These are phyloP conservation scores for Cladophialophora psammophila DNA, from an alignment of 2,329 filamentous ascomycete genomes.

Conservation along the genomic window DNA sequence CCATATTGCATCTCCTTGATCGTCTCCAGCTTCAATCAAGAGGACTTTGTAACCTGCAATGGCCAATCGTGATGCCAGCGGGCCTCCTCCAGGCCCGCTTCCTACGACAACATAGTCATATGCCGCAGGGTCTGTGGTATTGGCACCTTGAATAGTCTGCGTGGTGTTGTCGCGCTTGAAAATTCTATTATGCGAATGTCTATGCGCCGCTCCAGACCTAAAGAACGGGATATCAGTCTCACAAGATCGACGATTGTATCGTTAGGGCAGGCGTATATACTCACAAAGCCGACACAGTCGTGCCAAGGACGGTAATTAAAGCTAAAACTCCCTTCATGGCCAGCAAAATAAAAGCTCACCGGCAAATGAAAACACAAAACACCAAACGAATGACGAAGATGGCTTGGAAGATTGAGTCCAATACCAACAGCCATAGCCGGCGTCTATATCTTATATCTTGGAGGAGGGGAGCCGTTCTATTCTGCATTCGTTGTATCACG, in stretches of 20 bases:
- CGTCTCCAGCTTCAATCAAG: slow-evolving; percentile 50
- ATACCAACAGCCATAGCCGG: not conserved
- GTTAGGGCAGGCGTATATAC: not conserved
- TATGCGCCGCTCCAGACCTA: slow-evolving; percentile 2
- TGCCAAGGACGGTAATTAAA: slow-evolving; percentile 1
- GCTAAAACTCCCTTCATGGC: slow-evolving; percentile 13
- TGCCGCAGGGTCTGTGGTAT: slow-evolving; percentile 15
- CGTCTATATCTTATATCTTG: not conserved
- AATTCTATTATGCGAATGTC: slow-evolving; percentile 19
- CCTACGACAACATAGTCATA: slow-evolving; percentile 52
- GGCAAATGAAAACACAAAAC: not conserved
- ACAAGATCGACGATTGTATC: too few species aligned
- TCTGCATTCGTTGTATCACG: not conserved
- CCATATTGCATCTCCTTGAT: slow-evolving; percentile 45
- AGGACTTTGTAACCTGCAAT: slow-evolving; percentile 47
- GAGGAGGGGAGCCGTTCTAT: not conserved
- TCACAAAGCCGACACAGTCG: slow-evolving; percentile 23
- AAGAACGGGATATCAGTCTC: too few species aligned
- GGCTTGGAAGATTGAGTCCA: not conserved
- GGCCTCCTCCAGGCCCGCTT: slow-evolving; percentile 49
- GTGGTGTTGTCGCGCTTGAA: slow-evolving; percentile 20
- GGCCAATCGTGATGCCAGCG: slow-evolving; percentile 48
- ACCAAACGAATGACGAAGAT: not conserved
- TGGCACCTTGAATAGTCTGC: not conserved
- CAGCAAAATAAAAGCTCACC: slow-evolving; percentile 10